Percentiles rank a stretch among this genome's conserved stretches.
These are phyloP conservation scores for Quercus mongolica DNA, from an alignment of 306 rosid species.

Conservation along the genomic window DNA sequence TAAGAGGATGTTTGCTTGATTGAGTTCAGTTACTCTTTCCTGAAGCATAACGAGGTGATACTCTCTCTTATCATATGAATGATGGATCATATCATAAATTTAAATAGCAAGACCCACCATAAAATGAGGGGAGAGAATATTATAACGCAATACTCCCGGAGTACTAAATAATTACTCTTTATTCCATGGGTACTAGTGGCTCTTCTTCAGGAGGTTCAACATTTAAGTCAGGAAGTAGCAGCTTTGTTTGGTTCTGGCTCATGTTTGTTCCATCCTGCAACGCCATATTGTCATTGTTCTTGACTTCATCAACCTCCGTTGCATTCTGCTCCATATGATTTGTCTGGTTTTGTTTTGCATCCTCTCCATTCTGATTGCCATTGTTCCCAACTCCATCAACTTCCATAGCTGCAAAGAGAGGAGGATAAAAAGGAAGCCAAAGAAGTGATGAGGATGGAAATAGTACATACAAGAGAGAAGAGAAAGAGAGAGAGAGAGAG, in stretches of 20 bases:
- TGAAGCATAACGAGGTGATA: no score
- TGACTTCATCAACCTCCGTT: not conserved
- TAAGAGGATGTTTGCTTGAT: no score
- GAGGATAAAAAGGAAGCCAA: not conserved
- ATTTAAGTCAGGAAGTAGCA: constrained; percentile 6
- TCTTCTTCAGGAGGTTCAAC: not conserved
- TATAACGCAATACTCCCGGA: accelerated
- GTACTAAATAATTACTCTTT: no score
- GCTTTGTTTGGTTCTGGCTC: not conserved
- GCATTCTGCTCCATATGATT: not conserved
- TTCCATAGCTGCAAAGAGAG: not conserved
- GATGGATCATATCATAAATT: no score
- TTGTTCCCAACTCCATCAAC: not conserved
- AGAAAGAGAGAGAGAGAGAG: constrained; percentile 1
- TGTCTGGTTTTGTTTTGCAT: not conserved
- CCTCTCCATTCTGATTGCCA: not conserved
- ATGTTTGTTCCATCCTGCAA: not conserved
- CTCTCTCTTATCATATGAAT: no score
- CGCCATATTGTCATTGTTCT: not conserved
- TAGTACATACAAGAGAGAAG: not conserved
- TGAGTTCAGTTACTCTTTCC: no score
- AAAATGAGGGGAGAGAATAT: no score
- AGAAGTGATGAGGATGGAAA: not conserved
- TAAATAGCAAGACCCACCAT: no score
- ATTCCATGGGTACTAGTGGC: not conserved